Evolutionary conservation across 116 monocot species (phyloP).

Genomic region (Zostera marina): DNA sequence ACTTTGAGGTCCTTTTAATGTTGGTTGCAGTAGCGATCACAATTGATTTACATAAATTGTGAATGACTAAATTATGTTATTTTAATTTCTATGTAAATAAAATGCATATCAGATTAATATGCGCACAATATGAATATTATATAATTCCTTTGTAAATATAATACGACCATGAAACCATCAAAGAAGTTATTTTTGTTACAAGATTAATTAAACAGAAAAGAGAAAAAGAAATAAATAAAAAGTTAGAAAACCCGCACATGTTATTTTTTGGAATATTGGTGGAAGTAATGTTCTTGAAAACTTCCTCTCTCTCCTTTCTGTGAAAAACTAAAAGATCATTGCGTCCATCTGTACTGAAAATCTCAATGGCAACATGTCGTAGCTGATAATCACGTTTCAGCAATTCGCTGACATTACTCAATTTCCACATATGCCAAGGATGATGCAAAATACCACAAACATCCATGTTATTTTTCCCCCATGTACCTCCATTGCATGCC

Average conservation of each 20-base stretch:
- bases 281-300: conserved; percentile 80
- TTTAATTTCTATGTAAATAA: no score
- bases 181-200: background rate
- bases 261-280: conserved; percentile 97
- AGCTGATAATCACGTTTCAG: conserved; percentile 97
- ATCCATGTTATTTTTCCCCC: conserved; percentile 88
- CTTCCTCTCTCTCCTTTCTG: conserved; percentile 98
- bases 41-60: no score
- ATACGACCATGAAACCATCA: background rate
- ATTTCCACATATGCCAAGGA: conserved; percentile 99
- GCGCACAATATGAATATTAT: no score
- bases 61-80: no score
- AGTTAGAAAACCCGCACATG: conserved; percentile 41
- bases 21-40: no score
- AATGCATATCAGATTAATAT: no score
- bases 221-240: background rate
- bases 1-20: no score
- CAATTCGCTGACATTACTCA: conserved; percentile 90
- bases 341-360: conserved; percentile 98
- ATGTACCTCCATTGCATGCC: conserved; percentile 98
- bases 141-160: no score
- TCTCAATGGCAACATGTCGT: conserved; percentile 93
- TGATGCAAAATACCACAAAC: conserved; percentile 72
- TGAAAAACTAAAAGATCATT: conserved; percentile 99
- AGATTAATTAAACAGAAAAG: background rate